These are phyloP conservation scores for Rosa rugosa DNA, from an alignment of 306 rosid species.

Conservation along the genomic window DNA sequence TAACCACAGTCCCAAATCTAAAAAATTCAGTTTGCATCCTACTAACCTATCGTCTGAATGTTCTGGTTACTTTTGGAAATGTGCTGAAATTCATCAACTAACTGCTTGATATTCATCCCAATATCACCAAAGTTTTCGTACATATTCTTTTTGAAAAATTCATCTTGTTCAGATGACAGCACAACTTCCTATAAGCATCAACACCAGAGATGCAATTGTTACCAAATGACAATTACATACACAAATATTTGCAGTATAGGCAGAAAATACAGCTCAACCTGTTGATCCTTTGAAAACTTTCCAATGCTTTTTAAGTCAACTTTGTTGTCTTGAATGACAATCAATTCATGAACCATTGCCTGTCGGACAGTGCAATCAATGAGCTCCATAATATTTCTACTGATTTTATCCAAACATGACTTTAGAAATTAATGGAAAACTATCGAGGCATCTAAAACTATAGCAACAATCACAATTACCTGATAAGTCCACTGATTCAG, in stretches of 20 bases:
- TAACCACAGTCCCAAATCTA: not conserved
- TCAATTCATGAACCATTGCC: slow-evolving; percentile 98
- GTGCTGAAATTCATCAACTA: slow-evolving; percentile 96
- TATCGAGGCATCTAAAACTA: not conserved
- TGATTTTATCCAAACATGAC: not conserved
- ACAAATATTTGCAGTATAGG: slow-evolving; percentile 1
- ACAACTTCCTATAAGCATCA: slow-evolving; percentile 72
- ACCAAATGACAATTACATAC: slow-evolving; percentile 24
- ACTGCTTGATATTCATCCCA: slow-evolving; percentile 90
- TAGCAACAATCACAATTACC: slow-evolving; percentile 42
- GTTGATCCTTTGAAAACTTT: slow-evolving; percentile 78
- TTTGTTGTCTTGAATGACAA: slow-evolving; percentile 93
- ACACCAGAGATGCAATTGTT: slow-evolving; percentile 23
- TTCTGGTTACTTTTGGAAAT: slow-evolving; percentile 82
- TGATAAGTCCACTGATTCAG: slow-evolving; percentile 98
- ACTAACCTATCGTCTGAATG: slow-evolving; percentile 94
- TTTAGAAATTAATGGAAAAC: not conserved
- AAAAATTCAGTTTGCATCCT: slow-evolving; percentile 11
- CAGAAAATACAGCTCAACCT: slow-evolving; percentile 55
- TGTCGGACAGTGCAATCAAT: slow-evolving; percentile 33
- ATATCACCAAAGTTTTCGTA: slow-evolving; percentile 96
- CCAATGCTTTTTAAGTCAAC: slow-evolving; percentile 78
- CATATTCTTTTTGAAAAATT: slow-evolving; percentile 87
- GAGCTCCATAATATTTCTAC: slow-evolving; percentile 13
- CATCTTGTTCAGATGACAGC: slow-evolving; percentile 91